Conservation (phyloP, 495 filamentous ascomycete species). For the Xylaria castorea region DNA sequence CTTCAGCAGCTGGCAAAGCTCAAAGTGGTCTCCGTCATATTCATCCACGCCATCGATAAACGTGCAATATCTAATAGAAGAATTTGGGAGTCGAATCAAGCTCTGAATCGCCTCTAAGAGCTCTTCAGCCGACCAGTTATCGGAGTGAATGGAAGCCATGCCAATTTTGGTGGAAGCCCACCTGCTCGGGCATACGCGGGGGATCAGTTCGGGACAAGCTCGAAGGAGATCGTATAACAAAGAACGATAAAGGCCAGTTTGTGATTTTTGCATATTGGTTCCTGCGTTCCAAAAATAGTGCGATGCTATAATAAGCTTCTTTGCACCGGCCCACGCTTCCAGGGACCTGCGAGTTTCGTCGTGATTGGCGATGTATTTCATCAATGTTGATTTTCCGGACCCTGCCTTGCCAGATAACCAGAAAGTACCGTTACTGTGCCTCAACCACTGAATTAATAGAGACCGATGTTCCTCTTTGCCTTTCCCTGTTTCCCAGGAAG, state of each 20-base stretch:
- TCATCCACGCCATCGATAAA: conserved; percentile 41
- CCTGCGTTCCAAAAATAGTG: conserved; percentile 8
- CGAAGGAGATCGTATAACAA: neutral
- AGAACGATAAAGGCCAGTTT: neutral
- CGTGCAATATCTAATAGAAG: neutral
- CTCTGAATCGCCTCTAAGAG: neutral
- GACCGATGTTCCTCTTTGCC: neutral
- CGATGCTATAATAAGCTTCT: neutral
- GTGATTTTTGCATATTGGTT: neutral
- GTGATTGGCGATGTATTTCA: neutral
- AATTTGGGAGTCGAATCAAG: neutral
- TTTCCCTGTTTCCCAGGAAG: neutral
- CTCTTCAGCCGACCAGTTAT: neutral
- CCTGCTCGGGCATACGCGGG: neutral
- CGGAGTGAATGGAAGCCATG: neutral
- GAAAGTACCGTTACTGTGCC: neutral
- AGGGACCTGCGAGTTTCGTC: neutral
- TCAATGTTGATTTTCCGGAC: neutral
- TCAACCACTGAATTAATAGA: neutral
- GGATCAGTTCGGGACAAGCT: neutral
- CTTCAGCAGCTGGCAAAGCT: conserved; percentile 15
- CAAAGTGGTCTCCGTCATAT: conserved; percentile 31
- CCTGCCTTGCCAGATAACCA: neutral
- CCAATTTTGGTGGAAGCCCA: neutral
- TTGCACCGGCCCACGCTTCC: neutral